phyloP scores from a whole-genome alignment of 495 filamentous ascomycete species.

The Parathielavia hyrcaniae region DNA sequence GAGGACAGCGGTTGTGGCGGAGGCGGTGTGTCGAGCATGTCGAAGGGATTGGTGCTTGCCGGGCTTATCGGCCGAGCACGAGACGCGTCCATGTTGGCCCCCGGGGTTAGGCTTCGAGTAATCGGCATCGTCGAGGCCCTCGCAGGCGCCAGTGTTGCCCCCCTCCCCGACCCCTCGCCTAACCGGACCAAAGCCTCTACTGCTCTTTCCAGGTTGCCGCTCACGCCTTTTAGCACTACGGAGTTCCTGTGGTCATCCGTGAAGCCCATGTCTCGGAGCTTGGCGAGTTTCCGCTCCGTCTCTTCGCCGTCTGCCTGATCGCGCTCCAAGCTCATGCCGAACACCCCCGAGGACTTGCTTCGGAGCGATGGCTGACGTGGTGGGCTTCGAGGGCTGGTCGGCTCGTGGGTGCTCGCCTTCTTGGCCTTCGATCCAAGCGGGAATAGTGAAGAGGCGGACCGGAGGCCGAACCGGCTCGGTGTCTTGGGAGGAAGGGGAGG shows the following conservation, averaged over 20 bases:
- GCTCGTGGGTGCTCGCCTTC: constrained; percentile 13
- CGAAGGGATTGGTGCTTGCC: constrained; percentile 64
- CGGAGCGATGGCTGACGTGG: constrained; percentile 30
- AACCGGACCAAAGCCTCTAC: constrained; percentile 76
- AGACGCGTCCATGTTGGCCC: constrained; percentile 28
- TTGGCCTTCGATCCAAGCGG: constrained; percentile 42
- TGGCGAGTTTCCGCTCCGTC: constrained; percentile 63
- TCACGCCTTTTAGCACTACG: constrained; percentile 67
- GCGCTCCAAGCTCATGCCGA: constrained; percentile 56
- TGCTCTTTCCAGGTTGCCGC: constrained; percentile 76
- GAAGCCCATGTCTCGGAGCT: constrained; percentile 88
- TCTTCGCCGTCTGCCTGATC: constrained; percentile 42
- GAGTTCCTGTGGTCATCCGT: constrained; percentile 72
- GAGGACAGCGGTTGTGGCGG: constrained; percentile 49
- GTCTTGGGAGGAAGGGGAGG: constrained; percentile 84
- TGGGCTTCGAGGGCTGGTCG: constrained; percentile 28
- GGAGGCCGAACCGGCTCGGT: constrained; percentile 67
- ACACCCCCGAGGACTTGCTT: constrained; percentile 57
- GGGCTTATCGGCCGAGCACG: constrained; percentile 34
- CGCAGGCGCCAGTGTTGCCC: constrained; percentile 35
- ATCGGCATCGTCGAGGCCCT: constrained; percentile 30
- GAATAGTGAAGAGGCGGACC: constrained; percentile 67
- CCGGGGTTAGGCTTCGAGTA: constrained; percentile 43
- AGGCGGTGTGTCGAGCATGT: constrained; percentile 43
- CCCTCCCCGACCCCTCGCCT: constrained; percentile 56